phyloP scores from a whole-genome alignment of 1,284 basidiomycete species.

The Entoloma clypeatum region DNA sequence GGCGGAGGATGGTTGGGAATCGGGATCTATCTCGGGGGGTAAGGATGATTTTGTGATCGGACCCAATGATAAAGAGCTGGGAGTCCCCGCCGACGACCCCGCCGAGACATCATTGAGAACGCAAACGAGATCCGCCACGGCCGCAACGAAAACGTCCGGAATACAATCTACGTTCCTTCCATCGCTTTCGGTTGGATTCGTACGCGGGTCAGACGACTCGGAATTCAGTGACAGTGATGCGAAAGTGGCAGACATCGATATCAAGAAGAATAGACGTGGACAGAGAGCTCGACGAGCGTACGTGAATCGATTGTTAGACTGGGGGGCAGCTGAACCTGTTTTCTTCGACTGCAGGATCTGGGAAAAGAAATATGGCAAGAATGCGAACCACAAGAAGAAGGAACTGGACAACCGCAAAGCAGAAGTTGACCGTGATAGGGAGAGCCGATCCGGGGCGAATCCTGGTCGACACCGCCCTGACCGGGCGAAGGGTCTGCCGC shows the following conservation, averaged over 20 bases:
- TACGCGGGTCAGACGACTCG: conserved; percentile 74
- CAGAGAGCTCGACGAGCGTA: conserved; percentile 89
- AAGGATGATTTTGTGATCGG: conserved; percentile 20
- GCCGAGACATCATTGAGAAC: conserved; percentile 13
- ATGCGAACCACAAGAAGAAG: conserved; percentile 88
- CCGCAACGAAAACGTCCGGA: conserved; percentile 19
- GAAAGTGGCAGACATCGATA: conserved; percentile 48
- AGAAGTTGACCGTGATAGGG: conserved; percentile 17
- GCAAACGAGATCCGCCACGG: conserved; percentile 19
- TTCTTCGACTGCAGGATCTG: conserved; percentile 67
- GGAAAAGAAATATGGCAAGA: conserved; percentile 93
- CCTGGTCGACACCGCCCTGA: not conserved
- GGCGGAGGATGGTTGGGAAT: conserved; percentile 39
- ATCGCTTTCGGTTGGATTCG: conserved; percentile 83
- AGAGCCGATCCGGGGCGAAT: not conserved
- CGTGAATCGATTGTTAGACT: conserved; percentile 38
- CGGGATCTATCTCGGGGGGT: conserved; percentile 30
- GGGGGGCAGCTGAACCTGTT: conserved; percentile 7
- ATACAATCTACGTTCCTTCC: conserved; percentile 78
- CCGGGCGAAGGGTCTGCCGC: not conserved
- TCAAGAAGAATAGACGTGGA: conserved; percentile 86
- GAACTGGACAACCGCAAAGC: conserved; percentile 34
- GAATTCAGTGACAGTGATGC: conserved; percentile 73
- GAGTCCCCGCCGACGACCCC: conserved; percentile 1
- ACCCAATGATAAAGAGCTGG: conserved; percentile 21